These are phyloP conservation scores for Lyophyllum shimeji DNA, from an alignment of 768 basidiomycete species.

Conservation along the genomic window DNA sequence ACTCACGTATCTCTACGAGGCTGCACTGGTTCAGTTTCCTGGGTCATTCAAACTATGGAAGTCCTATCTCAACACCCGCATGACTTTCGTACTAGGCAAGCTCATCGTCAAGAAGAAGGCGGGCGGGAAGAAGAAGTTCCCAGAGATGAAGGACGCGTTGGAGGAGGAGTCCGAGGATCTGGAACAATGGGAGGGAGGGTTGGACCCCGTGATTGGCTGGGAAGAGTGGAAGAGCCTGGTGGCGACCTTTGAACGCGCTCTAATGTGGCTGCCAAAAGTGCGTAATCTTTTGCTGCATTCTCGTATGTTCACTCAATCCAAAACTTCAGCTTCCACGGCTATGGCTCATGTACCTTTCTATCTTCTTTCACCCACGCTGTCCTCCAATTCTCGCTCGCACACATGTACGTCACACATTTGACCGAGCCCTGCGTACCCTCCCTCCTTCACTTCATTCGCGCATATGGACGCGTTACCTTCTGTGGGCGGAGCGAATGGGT, in stretches of 20 bases:
- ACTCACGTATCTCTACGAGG: conserved; percentile 90
- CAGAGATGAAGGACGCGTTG: conserved; percentile 86
- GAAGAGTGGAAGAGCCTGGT: conserved; percentile 93
- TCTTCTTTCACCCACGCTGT: conserved; percentile 88
- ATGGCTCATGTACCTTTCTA: conserved; percentile 91
- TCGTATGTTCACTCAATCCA: conserved; percentile 1
- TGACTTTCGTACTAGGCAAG: conserved; percentile 84
- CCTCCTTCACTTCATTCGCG: conserved; percentile 90
- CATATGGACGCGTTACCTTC: conserved; percentile 90
- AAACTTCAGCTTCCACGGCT: conserved; percentile 78
- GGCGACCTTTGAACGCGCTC: conserved; percentile 85
- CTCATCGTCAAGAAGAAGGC: conserved; percentile 69
- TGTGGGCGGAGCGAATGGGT: conserved; percentile 86
- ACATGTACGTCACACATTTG: conserved; percentile 92
- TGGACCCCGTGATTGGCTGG: conserved; percentile 92
- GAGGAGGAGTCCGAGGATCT: conserved; percentile 81
- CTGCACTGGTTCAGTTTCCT: conserved; percentile 85
- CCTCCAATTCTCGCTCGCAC: conserved; percentile 82
- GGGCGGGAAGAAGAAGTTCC: conserved; percentile 89
- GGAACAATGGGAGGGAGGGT: conserved; percentile 82
- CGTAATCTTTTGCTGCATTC: conserved; percentile 22
- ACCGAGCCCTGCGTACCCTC: conserved; percentile 90
- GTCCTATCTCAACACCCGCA: conserved; percentile 81
- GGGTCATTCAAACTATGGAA: conserved; percentile 96
- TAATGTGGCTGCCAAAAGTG: conserved; percentile 94